A percentile compares a stretch with the other conserved stretches of the same genome.
Conservation (phyloP, 1,284 basidiomycete genomes). For the Rhodotorula mucilaginosa region DNA sequence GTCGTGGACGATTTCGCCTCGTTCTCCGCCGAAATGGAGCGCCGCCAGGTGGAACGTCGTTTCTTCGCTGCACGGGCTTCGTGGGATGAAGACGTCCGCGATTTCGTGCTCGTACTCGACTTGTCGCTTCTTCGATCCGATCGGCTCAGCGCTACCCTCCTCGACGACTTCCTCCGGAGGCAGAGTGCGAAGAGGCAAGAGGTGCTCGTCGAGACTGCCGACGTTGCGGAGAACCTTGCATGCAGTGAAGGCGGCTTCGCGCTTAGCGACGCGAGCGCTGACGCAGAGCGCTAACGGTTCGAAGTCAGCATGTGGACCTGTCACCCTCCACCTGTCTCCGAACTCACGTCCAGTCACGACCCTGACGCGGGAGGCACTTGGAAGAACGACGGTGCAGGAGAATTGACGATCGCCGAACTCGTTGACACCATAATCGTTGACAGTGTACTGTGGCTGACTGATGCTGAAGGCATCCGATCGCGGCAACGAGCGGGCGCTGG, state of each 20-base stretch:
- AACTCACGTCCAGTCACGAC: slow-evolving; percentile 3
- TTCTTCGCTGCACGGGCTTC: not conserved
- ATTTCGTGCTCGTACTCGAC: slow-evolving; percentile 14
- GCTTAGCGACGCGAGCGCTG: slow-evolving; percentile 10
- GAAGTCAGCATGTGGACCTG: too few relatives aligned
- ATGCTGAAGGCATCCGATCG: slow-evolving; percentile 12
- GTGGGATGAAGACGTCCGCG: not conserved
- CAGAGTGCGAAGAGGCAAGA: slow-evolving; percentile 14
- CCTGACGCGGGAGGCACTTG: slow-evolving; percentile 3
- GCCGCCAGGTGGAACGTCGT: slow-evolving; percentile 8
- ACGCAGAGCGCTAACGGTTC: not conserved
- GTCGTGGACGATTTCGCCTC: not conserved
- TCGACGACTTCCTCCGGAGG: slow-evolving; percentile 1
- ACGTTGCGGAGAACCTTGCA: slow-evolving; percentile 8
- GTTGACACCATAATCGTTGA: not conserved
- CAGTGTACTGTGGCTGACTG: not conserved
- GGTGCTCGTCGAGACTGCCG: slow-evolving; percentile 17
- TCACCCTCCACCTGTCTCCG: not conserved
- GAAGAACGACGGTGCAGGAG: slow-evolving; percentile 8
- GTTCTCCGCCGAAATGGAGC: slow-evolving; percentile 5
- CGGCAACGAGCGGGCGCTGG: slow-evolving; percentile 17
- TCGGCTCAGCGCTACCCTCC: not conserved
- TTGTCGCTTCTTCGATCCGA: slow-evolving; percentile 15
- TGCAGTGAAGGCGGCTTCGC: slow-evolving; percentile 4
- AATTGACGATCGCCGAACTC: not conserved